These are phyloP conservation scores for Podospora didyma DNA, from an alignment of 495 filamentous ascomycete genomes.

Conservation along the genomic window DNA sequence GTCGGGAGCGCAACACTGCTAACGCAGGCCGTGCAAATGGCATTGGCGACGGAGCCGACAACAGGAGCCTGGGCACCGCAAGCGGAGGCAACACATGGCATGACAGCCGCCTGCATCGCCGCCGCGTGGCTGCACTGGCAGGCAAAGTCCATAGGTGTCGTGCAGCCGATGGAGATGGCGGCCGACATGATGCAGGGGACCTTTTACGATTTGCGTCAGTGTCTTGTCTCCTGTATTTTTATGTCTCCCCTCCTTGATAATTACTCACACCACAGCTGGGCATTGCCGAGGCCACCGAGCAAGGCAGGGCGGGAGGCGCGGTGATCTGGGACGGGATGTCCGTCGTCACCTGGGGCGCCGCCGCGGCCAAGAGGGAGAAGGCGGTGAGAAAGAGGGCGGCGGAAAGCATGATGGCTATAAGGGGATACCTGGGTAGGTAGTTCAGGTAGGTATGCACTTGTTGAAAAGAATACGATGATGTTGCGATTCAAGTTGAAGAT, in stretches of 20 bases:
- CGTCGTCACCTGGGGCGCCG: not conserved
- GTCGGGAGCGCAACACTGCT: not conserved
- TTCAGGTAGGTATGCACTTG: not conserved
- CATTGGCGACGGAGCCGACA: slow-evolving; percentile 8
- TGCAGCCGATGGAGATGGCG: slow-evolving; percentile 10
- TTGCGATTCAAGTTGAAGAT: not conserved
- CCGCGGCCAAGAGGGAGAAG: slow-evolving; percentile 3
- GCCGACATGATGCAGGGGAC: slow-evolving; percentile 6
- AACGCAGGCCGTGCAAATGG: slow-evolving; percentile 13
- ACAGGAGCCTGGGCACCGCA: slow-evolving; percentile 8
- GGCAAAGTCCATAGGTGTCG: slow-evolving; percentile 9
- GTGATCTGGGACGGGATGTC: not conserved
- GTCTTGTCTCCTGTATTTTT: not conserved
- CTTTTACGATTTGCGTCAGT: not conserved
- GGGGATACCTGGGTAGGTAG: not conserved
- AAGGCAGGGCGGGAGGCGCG: not conserved
- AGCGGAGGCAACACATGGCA: slow-evolving; percentile 7
- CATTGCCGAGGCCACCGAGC: slow-evolving; percentile 6
- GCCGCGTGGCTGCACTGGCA: slow-evolving; percentile 14
- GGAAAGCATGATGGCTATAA: slow-evolving; percentile 1
- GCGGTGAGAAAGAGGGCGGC: not conserved
- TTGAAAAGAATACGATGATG: not conserved
- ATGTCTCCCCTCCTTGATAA: too few relatives aligned
- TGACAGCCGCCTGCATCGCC: slow-evolving; percentile 11
- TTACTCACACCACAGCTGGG: slow-evolving; percentile 10